phyloP scores from a whole-genome alignment of 2,329 filamentous ascomycete species.

The Colletotrichum scovillei region DNA sequence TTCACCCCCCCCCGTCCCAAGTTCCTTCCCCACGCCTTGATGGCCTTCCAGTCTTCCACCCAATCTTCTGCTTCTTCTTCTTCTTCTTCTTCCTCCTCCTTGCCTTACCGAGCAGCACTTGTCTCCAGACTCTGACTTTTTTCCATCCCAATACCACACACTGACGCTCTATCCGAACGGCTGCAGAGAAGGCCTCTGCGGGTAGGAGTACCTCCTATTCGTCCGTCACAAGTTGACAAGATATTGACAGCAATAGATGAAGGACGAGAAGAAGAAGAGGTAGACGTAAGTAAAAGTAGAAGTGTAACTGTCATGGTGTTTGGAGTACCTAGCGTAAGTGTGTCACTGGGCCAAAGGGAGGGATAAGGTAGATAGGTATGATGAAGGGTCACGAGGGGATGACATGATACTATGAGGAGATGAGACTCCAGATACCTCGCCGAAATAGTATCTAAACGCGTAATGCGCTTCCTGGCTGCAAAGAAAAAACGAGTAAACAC shows the following conservation, averaged over 20 bases:
- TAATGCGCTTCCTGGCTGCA: no score
- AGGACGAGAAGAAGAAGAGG: not conserved
- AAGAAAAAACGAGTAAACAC: no score
- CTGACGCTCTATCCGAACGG: no score
- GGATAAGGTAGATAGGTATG: no score
- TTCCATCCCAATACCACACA: not conserved
- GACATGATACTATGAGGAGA: not conserved
- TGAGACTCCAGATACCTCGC: not conserved
- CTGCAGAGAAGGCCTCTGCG: no score
- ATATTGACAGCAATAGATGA: no score
- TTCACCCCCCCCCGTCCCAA: not conserved
- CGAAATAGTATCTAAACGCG: no score
- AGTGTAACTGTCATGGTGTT: not conserved
- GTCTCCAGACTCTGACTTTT: not conserved
- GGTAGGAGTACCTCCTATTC: no score
- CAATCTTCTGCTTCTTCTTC: slow-evolving; percentile 7
- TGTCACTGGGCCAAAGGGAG: not conserved
- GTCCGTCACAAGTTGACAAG: no score
- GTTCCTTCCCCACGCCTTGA: not conserved
- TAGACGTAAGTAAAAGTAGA: no score
- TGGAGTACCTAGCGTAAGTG: no score
- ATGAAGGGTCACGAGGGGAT: no score
- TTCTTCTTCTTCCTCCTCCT: not conserved
- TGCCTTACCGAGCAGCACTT: slow-evolving; percentile 14
- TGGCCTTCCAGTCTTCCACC: slow-evolving; percentile 20